A percentile compares a stretch with the other conserved stretches of the same genome.
These are phyloP conservation scores for Candida buenavistaensis DNA, from an alignment of 1,139 yeast species.

Conservation along the genomic window DNA sequence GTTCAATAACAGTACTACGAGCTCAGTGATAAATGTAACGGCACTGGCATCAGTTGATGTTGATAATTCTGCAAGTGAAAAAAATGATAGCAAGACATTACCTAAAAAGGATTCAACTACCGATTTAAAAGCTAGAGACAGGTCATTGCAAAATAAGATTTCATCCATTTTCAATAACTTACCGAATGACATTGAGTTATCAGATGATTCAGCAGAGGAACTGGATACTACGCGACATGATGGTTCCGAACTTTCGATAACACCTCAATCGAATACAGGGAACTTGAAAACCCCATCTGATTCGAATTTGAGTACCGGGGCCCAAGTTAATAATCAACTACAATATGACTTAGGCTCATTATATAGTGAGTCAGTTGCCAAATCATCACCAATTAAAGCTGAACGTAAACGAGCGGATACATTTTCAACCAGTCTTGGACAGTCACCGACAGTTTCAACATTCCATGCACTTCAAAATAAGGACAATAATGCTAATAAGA, in stretches of 20 bases:
- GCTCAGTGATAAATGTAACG: conserved; percentile 34
- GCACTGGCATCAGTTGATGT: conserved; percentile 27
- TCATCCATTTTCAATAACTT: conserved; percentile 46
- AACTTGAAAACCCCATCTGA: conserved; percentile 5
- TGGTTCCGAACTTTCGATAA: conserved; percentile 2
- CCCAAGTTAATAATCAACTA: conserved; percentile 5
- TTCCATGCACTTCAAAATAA: conserved; percentile 34
- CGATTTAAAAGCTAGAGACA: conserved; percentile 2
- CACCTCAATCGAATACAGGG: conserved; percentile 1
- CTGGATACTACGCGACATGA: conserved; percentile 30
- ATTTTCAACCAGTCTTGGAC: conserved; percentile 8
- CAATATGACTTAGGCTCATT: conserved; percentile 17
- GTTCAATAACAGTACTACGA: conserved; percentile 26
- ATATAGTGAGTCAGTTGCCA: conserved; percentile 31
- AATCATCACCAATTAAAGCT: conserved; percentile 32
- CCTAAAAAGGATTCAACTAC: conserved; percentile 8
- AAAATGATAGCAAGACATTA: not conserved
- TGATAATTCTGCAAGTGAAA: conserved; percentile 4
- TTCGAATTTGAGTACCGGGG: conserved; percentile 3
- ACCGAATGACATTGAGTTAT: conserved; percentile 50
- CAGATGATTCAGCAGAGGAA: conserved; percentile 51
- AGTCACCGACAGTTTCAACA: conserved; percentile 43
- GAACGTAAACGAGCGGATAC: conserved; percentile 17
- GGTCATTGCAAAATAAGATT: conserved; percentile 19
- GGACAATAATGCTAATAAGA: conserved; percentile 21